Evolutionary conservation across 352 stramenopile species (phyloP).

Genomic region (Phytophthora nicotianae): DNA sequence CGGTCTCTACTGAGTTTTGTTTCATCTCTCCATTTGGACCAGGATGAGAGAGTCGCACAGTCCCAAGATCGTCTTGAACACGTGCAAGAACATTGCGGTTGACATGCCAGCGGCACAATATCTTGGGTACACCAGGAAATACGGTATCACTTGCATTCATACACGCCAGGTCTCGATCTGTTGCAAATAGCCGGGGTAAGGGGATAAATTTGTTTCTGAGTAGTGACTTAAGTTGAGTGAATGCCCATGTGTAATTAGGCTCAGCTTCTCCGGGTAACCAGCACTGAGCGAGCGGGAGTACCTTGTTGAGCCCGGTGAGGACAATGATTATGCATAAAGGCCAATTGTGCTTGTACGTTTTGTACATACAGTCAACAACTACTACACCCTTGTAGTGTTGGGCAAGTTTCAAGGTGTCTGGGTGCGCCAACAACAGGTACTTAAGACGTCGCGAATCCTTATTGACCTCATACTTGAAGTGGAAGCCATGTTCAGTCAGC

Average conservation of each 20-base stretch:
- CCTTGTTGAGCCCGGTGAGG: neutral
- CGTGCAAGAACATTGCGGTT: neutral
- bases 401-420: neutral
- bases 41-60: no score
- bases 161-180: neutral
- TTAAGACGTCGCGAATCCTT: neutral
- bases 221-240: neutral
- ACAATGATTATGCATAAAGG: neutral
- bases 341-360: neutral
- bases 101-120: neutral
- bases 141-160: neutral
- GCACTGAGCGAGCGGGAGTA: neutral
- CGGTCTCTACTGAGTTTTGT: no score
- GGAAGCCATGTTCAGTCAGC: neutral
- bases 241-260: neutral
- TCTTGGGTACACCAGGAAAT: neutral
- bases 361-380: neutral
- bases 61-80: no score
- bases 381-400: neutral
- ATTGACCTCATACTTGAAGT: neutral
- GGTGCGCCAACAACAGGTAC: neutral
- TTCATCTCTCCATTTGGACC: no score
- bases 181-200: neutral
- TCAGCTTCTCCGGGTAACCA: neutral
- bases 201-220: neutral